Percentiles rank a stretch among this genome's conserved stretches.
Evolutionary conservation across 352 stramenopile species (phyloP).

Genomic region (Halophytophthora batemanensis): DNA sequence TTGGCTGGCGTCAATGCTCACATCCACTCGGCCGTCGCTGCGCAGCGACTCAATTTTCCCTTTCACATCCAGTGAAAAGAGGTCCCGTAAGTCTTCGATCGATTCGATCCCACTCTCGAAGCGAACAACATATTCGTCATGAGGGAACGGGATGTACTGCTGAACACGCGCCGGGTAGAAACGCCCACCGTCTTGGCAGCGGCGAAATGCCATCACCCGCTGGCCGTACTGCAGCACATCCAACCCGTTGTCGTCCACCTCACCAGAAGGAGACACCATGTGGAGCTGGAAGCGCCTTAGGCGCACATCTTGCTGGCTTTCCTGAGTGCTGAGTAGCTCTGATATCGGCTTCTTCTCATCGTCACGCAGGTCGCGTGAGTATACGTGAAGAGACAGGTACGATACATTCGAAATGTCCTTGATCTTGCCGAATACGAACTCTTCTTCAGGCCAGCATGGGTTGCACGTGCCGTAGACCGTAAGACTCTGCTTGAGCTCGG

Average conservation of each 20-base stretch:
- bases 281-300: conserved; percentile 49
- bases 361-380: conserved; percentile 45
- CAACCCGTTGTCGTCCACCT: conserved; percentile 44
- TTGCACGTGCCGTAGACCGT: conserved; percentile 63
- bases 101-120: conserved; percentile 59
- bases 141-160: conserved; percentile 45
- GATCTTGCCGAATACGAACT: conserved; percentile 62
- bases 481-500: conserved; percentile 52
- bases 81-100: conserved; percentile 54
- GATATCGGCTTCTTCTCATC: conserved; percentile 29
- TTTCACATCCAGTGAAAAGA: conserved; percentile 58
- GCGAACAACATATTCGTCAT: conserved; percentile 45
- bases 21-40: conserved; percentile 52
- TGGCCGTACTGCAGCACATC: conserved; percentile 59
- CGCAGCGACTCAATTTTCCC: conserved; percentile 49
- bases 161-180: conserved; percentile 58
- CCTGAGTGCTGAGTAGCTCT: conserved; percentile 30
- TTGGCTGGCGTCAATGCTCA: conserved; percentile 25
- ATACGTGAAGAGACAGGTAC: conserved; percentile 67
- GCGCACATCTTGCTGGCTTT: conserved; percentile 26
- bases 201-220: conserved; percentile 62
- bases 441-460: conserved; percentile 57
- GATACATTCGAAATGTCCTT: conserved; percentile 51
- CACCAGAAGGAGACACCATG: conserved; percentile 49
- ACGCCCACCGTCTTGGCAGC: conserved; percentile 45